phyloP scores from a whole-genome alignment of 2,329 filamentous ascomycete species.

The Fusarium luffae region DNA sequence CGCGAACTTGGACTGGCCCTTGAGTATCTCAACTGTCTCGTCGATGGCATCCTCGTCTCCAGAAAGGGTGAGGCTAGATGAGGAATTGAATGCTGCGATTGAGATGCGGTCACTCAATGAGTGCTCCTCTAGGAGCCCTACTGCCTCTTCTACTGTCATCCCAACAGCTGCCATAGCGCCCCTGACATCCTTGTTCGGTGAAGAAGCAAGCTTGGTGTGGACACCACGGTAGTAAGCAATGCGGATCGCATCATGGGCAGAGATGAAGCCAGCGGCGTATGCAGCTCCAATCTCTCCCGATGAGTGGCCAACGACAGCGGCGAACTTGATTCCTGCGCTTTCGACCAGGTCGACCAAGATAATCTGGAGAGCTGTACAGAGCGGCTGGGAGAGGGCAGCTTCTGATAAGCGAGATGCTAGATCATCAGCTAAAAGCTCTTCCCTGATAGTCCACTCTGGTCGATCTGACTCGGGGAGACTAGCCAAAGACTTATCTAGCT shows the following conservation, averaged over 20 bases:
- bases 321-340: background rate
- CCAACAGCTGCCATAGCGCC: conserved; percentile 15
- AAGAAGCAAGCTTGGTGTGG: background rate
- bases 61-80: background rate
- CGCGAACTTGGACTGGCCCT: background rate
- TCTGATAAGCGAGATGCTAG: background rate
- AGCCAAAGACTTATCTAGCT: background rate
- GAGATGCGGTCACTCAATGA: too few relatives aligned
- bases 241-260: background rate
- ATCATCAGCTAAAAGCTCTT: background rate
- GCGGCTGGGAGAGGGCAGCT: conserved; percentile 7
- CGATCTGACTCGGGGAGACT: background rate
- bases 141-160: background rate
- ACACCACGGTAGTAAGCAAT: conserved; percentile 8
- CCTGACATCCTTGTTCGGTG: background rate
- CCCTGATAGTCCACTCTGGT: background rate
- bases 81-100: background rate
- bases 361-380: conserved; percentile 2
- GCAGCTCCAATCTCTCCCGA: conserved; percentile 16
- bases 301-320: conserved; percentile 2
- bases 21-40: background rate
- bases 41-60: conserved; percentile 8
- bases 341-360: background rate
- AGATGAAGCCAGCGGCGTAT: background rate
- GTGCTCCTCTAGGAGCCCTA: background rate